These are phyloP conservation scores for Trametes meyenii DNA, from an alignment of 768 basidiomycete genomes.

Conservation along the genomic window DNA sequence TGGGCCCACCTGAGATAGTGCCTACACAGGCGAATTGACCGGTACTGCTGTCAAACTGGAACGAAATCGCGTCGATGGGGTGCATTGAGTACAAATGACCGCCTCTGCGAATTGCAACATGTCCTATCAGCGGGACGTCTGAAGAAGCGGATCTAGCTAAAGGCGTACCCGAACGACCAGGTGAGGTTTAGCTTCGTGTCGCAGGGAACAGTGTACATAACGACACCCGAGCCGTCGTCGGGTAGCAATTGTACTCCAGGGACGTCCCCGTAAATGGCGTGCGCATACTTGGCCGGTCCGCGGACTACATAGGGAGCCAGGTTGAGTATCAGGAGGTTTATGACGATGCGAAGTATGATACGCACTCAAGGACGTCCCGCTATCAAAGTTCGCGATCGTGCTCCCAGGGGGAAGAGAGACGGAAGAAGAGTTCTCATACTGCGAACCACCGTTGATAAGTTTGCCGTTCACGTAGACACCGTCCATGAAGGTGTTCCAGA, in stretches of 20 bases:
- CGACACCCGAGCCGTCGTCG: background rate
- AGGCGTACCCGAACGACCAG: slow-evolving; percentile 1
- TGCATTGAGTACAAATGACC: slow-evolving; percentile 4
- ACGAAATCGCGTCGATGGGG: background rate
- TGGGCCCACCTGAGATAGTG: background rate
- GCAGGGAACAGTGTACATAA: slow-evolving; percentile 2
- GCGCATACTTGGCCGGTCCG: background rate
- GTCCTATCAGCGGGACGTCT: background rate
- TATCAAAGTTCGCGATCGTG: slow-evolving; percentile 21
- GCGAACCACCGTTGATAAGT: slow-evolving; percentile 8
- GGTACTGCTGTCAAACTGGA: background rate
- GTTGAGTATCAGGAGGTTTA: background rate
- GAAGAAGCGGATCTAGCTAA: background rate
- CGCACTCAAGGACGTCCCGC: slow-evolving; percentile 22
- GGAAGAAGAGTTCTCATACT: background rate
- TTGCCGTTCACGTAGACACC: slow-evolving; percentile 25
- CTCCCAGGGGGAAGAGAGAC: background rate
- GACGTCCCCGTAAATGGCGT: background rate
- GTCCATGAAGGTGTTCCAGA: slow-evolving; percentile 23
- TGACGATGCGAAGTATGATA: background rate
- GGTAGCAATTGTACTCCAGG: background rate
- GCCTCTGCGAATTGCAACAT: background rate
- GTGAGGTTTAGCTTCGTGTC: background rate
- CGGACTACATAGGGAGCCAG: background rate
- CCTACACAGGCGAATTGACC: slow-evolving; percentile 1